Conservation (phyloP, 768 basidiomycete genomes). For the Inosperma sp. region DNA sequence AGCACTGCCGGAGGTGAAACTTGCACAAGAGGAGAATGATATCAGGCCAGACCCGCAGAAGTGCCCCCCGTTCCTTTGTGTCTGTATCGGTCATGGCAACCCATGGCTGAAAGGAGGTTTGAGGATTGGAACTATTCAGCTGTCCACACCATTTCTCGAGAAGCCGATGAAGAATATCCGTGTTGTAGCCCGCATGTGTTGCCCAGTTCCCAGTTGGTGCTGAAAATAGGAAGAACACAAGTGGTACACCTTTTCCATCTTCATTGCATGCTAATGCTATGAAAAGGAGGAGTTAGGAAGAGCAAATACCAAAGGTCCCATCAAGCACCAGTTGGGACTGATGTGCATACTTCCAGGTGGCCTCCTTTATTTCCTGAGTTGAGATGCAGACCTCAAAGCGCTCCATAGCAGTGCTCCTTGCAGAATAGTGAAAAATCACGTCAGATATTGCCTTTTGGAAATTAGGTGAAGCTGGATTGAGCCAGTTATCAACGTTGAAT, state of each 20-base stretch:
- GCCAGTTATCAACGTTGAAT: background rate
- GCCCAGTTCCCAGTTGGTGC: constrained; percentile 12
- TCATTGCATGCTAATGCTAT: constrained; percentile 31
- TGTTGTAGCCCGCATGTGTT: constrained; percentile 19
- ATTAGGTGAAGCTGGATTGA: too few species aligned
- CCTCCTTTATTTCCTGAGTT: constrained; percentile 23
- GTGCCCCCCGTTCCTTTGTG: constrained; percentile 28
- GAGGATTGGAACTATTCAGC: background rate
- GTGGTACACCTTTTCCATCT: constrained; percentile 24
- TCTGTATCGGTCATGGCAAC: constrained; percentile 34
- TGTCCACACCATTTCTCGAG: constrained; percentile 8
- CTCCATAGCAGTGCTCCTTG: constrained; percentile 18
- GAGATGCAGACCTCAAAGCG: constrained; percentile 30
- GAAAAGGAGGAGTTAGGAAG: constrained; percentile 24
- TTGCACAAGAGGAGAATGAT: constrained; percentile 34
- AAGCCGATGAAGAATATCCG: constrained; percentile 10
- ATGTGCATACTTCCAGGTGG: constrained; percentile 21
- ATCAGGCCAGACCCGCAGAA: constrained; percentile 25
- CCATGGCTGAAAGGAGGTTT: constrained; percentile 17
- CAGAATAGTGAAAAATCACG: constrained; percentile 1
- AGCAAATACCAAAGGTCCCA: constrained; percentile 23
- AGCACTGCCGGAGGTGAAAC: constrained; percentile 36
- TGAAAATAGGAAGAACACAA: constrained; percentile 29
- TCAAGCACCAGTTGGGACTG: constrained; percentile 19
- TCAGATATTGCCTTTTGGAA: too few species aligned